Base-by-base conservation (phyloP, 257 asterid genomes). In the Petunia secreta region DNA sequence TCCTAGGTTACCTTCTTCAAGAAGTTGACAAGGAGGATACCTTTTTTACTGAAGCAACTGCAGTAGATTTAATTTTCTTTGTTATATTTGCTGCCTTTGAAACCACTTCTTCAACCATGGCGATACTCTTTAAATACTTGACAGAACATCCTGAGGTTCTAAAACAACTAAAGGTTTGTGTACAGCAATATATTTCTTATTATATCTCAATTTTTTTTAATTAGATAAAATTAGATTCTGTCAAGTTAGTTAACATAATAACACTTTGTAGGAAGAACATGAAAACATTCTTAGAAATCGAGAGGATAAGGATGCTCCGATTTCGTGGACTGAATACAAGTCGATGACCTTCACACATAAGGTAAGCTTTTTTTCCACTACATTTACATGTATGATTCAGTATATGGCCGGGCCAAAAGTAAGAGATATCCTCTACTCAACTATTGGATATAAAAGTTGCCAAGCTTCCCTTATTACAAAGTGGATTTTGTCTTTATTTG, bases 321-420 rank as follows among this genome's bases (percentile, higher is more conserved):
- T 69, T 69, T 43, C 76, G 16, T 80, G 82, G 82, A 16, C 6
- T 8, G 78, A 66, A 13, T 66, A 80, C 43, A 80, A 66, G 59
- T 50, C 78, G 8, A 80, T 80, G 82, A 67, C 25, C n/a, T 80
- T 39, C 44, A 80, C 82, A n/a, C 77, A 38, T 67, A 69, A 3
- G 77, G 77, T 68, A 37, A 67, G 25, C 25, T 11, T 14, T 52
- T 38, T 43, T 3, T 16, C 41, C 59, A 37, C 34, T 37, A 7
- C 15, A 34, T 77, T 55, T 55, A 76, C 11, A 34, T 8, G 4
- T 3, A 69, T 38, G 44, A 8, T 6, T 41, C 4, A 1, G 44
- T 62, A 4, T 4, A 62, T 62, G 2, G 7, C 6, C 8, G 1
- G 8, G 14, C 13, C 60, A 2, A 1, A 54, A 54, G 8, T 54